Evolutionary conservation across 208 protist genomes (phyloP).

Genomic region (Crithidia expoeki): DNA sequence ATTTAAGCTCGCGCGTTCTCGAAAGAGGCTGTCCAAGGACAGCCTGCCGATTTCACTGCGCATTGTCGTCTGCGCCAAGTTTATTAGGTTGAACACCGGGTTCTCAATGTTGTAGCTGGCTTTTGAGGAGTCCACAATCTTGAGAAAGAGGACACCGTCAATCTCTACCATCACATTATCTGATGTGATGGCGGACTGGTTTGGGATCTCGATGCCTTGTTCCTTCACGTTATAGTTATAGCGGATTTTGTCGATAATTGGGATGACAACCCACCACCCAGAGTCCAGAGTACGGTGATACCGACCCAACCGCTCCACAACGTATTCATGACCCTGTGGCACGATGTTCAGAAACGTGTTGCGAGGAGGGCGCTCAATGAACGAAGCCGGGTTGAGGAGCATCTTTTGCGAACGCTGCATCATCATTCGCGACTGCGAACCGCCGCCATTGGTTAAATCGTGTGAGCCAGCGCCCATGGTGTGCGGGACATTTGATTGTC

Average conservation of each 20-base stretch:
- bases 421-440: slow-evolving; percentile 35
- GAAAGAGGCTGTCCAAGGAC: slow-evolving; percentile 93
- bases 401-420: slow-evolving; percentile 38
- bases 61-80: slow-evolving; percentile 97
- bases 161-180: slow-evolving; percentile 97
- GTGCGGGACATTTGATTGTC: slow-evolving; percentile 13
- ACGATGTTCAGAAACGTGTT: slow-evolving; percentile 94
- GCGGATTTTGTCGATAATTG: slow-evolving; percentile 93
- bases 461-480: slow-evolving; percentile 20
- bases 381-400: slow-evolving; percentile 54
- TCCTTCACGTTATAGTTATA: slow-evolving; percentile 96
- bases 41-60: slow-evolving; percentile 95
- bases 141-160: slow-evolving; percentile 95
- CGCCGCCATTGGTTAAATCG: slow-evolving; percentile 10
- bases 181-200: slow-evolving; percentile 93
- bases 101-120: slow-evolving; percentile 96
- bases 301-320: slow-evolving; percentile 95
- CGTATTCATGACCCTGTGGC: slow-evolving; percentile 93
- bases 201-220: slow-evolving; percentile 87
- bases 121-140: slow-evolving; percentile 91
- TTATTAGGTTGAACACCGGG: slow-evolving; percentile 94
- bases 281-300: slow-evolving; percentile 92
- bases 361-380: slow-evolving; percentile 66
- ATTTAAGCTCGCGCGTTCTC: slow-evolving; percentile 94
- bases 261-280: slow-evolving; percentile 92